A percentile compares a stretch with the other conserved stretches of the same genome.
Conservation (phyloP, 1,284 basidiomycete species). For the Sanguinoderma infundibulare region DNA sequence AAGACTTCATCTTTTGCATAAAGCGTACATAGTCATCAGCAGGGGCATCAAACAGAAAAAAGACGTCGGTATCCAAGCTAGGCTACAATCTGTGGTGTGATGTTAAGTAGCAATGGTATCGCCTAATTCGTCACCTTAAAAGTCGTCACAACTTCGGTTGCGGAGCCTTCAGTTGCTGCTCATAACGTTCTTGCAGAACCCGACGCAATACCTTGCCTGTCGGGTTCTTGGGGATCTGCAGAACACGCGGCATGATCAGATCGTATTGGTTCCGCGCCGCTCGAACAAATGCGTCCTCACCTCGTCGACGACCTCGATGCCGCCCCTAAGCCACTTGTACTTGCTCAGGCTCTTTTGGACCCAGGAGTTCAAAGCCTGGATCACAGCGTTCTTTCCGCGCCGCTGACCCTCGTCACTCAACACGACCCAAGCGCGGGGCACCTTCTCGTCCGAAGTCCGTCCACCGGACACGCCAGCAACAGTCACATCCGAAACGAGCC, state of each 20-base stretch:
- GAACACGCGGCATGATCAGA: not conserved
- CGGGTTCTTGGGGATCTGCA: constrained; percentile 69
- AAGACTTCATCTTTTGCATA: no score
- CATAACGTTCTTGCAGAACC: constrained; percentile 59
- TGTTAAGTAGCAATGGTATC: no score
- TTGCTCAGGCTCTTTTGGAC: constrained; percentile 62
- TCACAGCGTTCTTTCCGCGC: constrained; percentile 46
- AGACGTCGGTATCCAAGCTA: no score
- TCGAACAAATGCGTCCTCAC: constrained; percentile 38
- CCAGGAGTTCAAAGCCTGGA: constrained; percentile 61
- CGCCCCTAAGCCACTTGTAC: constrained; percentile 75
- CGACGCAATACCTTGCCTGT: constrained; percentile 71
- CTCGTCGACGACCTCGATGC: constrained; percentile 65
- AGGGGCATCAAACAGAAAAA: no score
- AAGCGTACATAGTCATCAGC: no score
- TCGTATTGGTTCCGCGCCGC: not conserved
- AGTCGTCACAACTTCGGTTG: constrained; percentile 19
- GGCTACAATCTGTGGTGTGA: no score
- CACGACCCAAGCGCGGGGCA: constrained; percentile 78
- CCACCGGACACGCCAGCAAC: constrained; percentile 76
- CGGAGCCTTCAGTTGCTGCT: constrained; percentile 31
- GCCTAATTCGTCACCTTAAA: no score
- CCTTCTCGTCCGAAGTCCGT: constrained; percentile 66
- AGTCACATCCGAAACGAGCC: constrained; percentile 59
- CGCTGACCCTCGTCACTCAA: constrained; percentile 55